Evolutionary conservation across 2,329 filamentous ascomycete genomes (phyloP).

Genomic region (Microdochium bolleyi): DNA sequence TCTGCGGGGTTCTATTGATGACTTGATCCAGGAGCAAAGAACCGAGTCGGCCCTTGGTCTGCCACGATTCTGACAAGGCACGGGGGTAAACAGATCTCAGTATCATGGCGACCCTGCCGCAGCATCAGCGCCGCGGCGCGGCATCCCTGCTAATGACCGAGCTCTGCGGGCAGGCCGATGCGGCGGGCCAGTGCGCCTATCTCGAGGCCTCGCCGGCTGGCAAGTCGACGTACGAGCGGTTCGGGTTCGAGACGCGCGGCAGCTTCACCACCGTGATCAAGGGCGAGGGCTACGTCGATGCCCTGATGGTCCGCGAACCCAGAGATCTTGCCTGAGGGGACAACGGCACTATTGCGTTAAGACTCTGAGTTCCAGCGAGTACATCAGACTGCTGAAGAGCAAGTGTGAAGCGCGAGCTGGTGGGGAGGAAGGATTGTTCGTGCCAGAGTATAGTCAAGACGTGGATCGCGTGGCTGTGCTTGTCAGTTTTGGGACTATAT

Average conservation of each 20-base stretch:
- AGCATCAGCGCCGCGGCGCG: not conserved
- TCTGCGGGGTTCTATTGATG: too few species aligned
- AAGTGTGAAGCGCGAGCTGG: too few species aligned
- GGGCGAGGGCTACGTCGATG: not conserved
- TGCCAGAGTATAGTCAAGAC: too few species aligned
- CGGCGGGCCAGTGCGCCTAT: not conserved
- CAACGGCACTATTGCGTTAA: not conserved
- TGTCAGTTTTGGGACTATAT: too few species aligned
- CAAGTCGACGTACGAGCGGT: not conserved
- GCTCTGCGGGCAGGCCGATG: not conserved
- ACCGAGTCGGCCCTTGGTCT: too few species aligned
- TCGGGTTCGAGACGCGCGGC: not conserved
- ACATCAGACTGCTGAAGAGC: too few species aligned
- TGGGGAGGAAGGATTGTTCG: too few species aligned
- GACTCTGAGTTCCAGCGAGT: not conserved
- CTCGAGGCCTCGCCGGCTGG: not conserved
- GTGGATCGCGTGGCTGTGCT: too few species aligned
- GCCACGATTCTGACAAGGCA: too few species aligned
- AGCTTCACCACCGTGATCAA: not conserved
- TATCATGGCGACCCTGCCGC: not conserved
- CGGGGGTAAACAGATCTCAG: not conserved
- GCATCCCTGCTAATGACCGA: not conserved
- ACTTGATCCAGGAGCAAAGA: too few species aligned
- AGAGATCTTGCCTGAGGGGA: not conserved
- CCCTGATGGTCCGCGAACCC: not conserved